Evolutionary conservation across 2,329 filamentous ascomycete species (phyloP).

Genomic region (Ophiocordyceps australis): DNA sequence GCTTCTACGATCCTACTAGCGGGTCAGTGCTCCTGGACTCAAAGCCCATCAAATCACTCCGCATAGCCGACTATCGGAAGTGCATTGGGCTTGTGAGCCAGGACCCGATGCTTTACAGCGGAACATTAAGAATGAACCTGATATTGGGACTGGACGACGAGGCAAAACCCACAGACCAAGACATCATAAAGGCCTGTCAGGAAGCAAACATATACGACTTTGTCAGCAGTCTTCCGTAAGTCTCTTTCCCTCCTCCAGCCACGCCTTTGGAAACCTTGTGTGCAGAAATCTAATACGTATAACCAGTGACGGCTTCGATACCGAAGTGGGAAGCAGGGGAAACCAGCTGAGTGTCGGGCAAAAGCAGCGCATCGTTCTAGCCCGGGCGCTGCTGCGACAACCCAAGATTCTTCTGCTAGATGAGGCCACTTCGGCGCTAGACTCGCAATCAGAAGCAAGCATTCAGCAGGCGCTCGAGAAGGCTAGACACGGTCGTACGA

Average conservation of each 20-base stretch:
- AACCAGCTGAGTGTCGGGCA: slow-evolving; percentile 35
- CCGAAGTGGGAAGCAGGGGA: slow-evolving; percentile 32
- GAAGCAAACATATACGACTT: slow-evolving; percentile 38
- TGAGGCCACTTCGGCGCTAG: slow-evolving; percentile 36
- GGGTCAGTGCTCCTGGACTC: slow-evolving; percentile 1
- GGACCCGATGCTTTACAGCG: slow-evolving; percentile 11
- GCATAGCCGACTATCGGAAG: slow-evolving; percentile 5
- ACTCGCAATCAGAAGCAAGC: slow-evolving; percentile 31
- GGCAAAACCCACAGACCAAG: slow-evolving; percentile 2
- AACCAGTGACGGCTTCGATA: slow-evolving; percentile 21
- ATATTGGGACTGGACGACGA: slow-evolving; percentile 5
- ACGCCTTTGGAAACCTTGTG: background rate
- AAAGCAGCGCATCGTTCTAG: slow-evolving; percentile 34
- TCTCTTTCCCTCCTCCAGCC: background rate
- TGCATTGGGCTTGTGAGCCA: slow-evolving; percentile 8
- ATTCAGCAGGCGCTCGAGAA: slow-evolving; percentile 4
- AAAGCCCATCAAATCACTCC: slow-evolving; percentile 2
- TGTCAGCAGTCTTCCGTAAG: slow-evolving; percentile 19
- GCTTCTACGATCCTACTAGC: slow-evolving; percentile 6
- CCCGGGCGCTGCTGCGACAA: slow-evolving; percentile 30
- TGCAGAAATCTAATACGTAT: slow-evolving; percentile 7
- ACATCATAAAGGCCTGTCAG: slow-evolving; percentile 9
- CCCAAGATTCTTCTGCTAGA: slow-evolving; percentile 34
- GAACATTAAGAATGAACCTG: slow-evolving; percentile 13
- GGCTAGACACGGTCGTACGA: slow-evolving; percentile 3